Conservation (phyloP, 2,329 filamentous ascomycete genomes). For the Claviceps digitariae region DNA sequence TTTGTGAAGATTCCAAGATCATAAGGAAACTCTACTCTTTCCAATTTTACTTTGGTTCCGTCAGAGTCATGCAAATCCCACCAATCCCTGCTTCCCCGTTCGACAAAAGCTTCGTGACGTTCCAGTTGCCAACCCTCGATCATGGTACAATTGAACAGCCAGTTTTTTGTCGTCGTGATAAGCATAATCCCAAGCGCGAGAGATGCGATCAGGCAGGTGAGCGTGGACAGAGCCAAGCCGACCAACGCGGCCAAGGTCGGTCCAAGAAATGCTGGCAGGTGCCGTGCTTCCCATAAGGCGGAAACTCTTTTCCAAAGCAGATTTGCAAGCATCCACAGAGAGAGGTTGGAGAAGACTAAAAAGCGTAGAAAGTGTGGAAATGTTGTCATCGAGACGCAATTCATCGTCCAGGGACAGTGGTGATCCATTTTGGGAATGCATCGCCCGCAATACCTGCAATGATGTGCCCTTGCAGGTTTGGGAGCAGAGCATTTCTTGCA, state of each 20-base stretch:
- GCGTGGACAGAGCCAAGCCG: conserved; percentile 44
- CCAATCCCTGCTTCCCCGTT: conserved; percentile 31
- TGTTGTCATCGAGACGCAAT: conserved; percentile 71
- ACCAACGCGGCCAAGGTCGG: conserved; percentile 46
- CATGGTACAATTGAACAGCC: conserved; percentile 59
- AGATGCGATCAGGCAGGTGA: conserved; percentile 44
- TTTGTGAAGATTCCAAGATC: conserved; percentile 66
- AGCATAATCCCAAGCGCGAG: conserved; percentile 54
- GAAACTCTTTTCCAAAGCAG: conserved; percentile 47
- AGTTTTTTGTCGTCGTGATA: conserved; percentile 44
- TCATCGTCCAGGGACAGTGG: conserved; percentile 74
- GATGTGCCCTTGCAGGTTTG: conserved; percentile 68
- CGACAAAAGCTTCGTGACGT: conserved; percentile 44
- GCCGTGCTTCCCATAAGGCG: conserved; percentile 49
- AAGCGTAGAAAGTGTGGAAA: conserved; percentile 77
- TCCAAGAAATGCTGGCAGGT: conserved; percentile 61
- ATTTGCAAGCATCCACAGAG: conserved; percentile 48
- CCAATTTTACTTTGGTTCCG: conserved; percentile 33
- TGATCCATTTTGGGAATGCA: conserved; percentile 76
- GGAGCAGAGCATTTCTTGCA: conserved; percentile 62
- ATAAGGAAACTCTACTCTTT: conserved; percentile 66
- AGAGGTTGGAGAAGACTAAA: conserved; percentile 51
- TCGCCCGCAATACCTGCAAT: conserved; percentile 62
- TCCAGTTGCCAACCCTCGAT: conserved; percentile 70
- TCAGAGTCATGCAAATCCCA: conserved; percentile 25